Evolutionary conservation across 768 basidiomycete species (phyloP), one percentile per base, ranked within the genome.

Genomic region (Hypholoma fasciculare): DNA sequence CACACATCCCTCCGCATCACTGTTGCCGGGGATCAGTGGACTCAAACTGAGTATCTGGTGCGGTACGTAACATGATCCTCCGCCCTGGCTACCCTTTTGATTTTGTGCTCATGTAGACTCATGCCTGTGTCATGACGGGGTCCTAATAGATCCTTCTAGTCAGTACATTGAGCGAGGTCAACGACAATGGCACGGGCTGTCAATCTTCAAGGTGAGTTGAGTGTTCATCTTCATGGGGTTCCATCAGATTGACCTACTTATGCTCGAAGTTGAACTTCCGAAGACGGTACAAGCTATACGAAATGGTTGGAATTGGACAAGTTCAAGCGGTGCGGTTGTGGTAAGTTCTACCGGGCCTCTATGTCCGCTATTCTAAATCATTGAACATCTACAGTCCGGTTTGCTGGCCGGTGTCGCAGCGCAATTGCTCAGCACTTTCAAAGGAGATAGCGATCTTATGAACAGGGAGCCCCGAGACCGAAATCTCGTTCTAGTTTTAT

Each of bases 231-330:
- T n/a, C n/a, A n/a, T 20, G 42, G 2, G 14, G 16, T 9, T 43
- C 42, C 16, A 3, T 43, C 12, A n/a, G n/a, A 0, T 19, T n/a
- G 9, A 49, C 23, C 13, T n/a, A 49, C 20, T 27, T 11, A 7
- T 23, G 11, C 13, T 49, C 16, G 30, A 34, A 64, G 63, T 61
- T 20, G 46, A 51, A 3, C 55, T 64, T 14, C 63, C 63, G 7
- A 52, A 50, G 2, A 53, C 58, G 4, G 53, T 64, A 3, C 3
- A 37, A 9, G 56, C 58, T 1, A 49, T 64, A 3, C 36, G 63
- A 6, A 60, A 64, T 49, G 63, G 63, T 7, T 64, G 63, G 63
- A 57, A 63, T 37, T 61, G 56, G 59, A 61, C 62, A 16, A 58
- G 56, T 36, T 47, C 57, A n/a, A 63, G 62, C 39, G 62, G 53